Conservation (phyloP, 2,329 filamentous ascomycete species). For the Fusarium sororula region DNA sequence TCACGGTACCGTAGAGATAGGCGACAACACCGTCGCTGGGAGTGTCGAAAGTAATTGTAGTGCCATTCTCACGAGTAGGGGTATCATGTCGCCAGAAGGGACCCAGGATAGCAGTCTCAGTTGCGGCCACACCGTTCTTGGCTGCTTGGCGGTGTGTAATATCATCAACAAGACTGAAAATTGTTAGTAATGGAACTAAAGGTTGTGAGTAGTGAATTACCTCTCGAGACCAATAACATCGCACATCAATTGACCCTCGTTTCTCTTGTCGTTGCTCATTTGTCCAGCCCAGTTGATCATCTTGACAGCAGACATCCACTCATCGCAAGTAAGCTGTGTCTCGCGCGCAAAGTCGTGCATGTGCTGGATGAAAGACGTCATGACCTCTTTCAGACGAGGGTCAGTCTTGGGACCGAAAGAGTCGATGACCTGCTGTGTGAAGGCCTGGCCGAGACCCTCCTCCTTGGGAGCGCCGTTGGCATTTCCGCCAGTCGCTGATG, state of each 20-base stretch:
- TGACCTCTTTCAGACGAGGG: constrained; percentile 73
- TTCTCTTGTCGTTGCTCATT: constrained; percentile 73
- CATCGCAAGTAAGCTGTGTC: constrained; percentile 79
- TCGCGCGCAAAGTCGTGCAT: constrained; percentile 85
- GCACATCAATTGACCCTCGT: constrained; percentile 77
- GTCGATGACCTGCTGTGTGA: constrained; percentile 78
- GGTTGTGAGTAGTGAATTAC: constrained; percentile 31
- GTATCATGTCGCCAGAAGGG: constrained; percentile 84
- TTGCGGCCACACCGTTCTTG: constrained; percentile 58
- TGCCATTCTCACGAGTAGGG: constrained; percentile 74
- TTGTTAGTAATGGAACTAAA: not conserved
- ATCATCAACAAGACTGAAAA: constrained; percentile 73
- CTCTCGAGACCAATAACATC: constrained; percentile 80
- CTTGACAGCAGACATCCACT: constrained; percentile 77
- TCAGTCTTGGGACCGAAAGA: constrained; percentile 77
- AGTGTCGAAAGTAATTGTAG: constrained; percentile 67
- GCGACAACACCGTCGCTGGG: constrained; percentile 61
- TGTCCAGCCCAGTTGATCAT: constrained; percentile 70
- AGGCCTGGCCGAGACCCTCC: constrained; percentile 55
- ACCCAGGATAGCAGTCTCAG: constrained; percentile 81
- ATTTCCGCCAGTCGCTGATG: constrained; percentile 53
- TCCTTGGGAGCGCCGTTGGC: constrained; percentile 33
- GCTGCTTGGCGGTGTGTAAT: constrained; percentile 73
- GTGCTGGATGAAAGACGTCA: constrained; percentile 75
- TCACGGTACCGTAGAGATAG: constrained; percentile 70